Percentiles rank a stretch among this genome's conserved stretches.
Evolutionary conservation across 2,329 filamentous ascomycete genomes (phyloP).

Genomic region (Lecanosticta acicola): DNA sequence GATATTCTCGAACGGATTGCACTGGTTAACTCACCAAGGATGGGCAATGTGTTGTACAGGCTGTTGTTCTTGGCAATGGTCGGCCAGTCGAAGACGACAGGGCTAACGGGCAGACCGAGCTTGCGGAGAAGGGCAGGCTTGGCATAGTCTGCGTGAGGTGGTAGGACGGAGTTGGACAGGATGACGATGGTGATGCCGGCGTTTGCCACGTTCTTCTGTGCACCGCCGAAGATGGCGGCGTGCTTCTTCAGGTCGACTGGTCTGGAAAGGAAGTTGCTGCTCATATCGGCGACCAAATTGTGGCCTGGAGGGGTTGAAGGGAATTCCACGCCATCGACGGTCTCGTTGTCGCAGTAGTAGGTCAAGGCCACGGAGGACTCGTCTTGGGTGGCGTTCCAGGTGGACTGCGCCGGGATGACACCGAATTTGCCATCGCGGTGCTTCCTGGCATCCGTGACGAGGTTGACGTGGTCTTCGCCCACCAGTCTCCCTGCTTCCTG

Average conservation of each 20-base stretch:
- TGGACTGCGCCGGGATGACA: conserved; percentile 68
- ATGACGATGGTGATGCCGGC: conserved; percentile 83
- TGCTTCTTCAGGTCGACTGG: conserved; percentile 72
- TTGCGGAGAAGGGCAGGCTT: conserved; percentile 63
- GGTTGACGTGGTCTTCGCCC: conserved; percentile 72
- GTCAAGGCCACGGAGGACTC: conserved; percentile 61
- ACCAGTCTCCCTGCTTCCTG: conserved; percentile 75
- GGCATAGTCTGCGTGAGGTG: conserved; percentile 61
- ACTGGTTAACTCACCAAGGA: conserved; percentile 54
- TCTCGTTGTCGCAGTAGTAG: conserved; percentile 93
- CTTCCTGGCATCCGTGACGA: conserved; percentile 61
- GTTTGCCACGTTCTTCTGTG: conserved; percentile 88
- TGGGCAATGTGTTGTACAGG: conserved; percentile 91
- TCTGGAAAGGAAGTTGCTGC: conserved; percentile 83
- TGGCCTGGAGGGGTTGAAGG: conserved; percentile 62
- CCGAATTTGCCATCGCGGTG: conserved; percentile 70
- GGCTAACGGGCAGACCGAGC: conserved; percentile 70
- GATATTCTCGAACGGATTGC: neutral
- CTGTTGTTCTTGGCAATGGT: conserved; percentile 88
- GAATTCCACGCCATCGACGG: conserved; percentile 89
- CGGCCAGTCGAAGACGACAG: conserved; percentile 75
- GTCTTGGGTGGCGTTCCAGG: conserved; percentile 65
- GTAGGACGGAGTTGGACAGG: conserved; percentile 72
- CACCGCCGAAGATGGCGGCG: conserved; percentile 79
- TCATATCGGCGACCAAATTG: conserved; percentile 88